Base-by-base conservation (phyloP, 805 yeast species). In the Blastobotrys terrestris region DNA sequence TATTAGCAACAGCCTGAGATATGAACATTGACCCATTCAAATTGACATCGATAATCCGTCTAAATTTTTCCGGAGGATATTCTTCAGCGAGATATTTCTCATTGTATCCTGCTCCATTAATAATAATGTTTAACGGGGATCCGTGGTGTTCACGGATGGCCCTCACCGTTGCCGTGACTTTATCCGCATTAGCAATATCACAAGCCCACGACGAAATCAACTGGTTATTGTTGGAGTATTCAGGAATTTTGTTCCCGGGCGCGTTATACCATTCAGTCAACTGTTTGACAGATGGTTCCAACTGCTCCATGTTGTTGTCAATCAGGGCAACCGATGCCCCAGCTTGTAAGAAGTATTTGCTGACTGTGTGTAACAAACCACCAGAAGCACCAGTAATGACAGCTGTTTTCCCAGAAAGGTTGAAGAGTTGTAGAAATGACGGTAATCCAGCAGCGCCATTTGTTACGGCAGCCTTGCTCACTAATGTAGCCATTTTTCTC, bases 61-160 rank as follows among this genome's bases (percentile, higher is more conserved):
- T 87, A 49, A 89, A 87, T 62, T 82, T 83, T 48, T 70, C 67
- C 43, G 88, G 79, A 19, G 92, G 91, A 70, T 86, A 85, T 51
- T 84, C 86, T 61, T 82, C 79, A 26, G 92, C 92, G 1, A 88
- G 80, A 71, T 75, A 79, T 74, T 86, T 86, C 69, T 86, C 90
- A 65, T 90, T 84, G 73, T 83, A 86, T 13, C 95, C 94, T n/a
- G 95, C 94, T 49, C 88, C 77, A 74, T 86, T 85, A 55, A 86
- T 77, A 60, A 86, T 74, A 58, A 85, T 72, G 60, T 82, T 80
- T 39, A 89, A 82, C 44, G 83, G 74, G 54, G 76, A 72, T 22
- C 78, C 81, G 66, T 84, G 85, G 64, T 77, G 82, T 48, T 71
- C 74, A 60, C 78, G 77, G 58, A 83, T 77, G 39, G 76, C 74